Conservation (phyloP, 257 asterid genomes). For the Jacaranda mimosifolia region DNA sequence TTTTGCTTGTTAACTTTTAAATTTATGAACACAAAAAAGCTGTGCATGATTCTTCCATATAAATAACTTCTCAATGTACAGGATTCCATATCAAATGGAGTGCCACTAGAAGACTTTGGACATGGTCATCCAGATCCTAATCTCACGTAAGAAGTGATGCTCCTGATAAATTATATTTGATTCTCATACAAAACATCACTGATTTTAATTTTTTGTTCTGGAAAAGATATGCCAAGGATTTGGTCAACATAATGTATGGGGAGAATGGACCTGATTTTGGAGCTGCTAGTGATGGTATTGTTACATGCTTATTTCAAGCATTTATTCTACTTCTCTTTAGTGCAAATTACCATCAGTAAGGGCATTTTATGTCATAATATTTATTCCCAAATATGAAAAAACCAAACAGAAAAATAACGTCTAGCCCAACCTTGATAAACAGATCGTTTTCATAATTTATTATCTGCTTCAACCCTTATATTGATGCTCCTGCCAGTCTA, state of each 20-base stretch:
- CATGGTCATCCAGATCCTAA: constrained; percentile 99
- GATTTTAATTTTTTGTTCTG: constrained; percentile 37
- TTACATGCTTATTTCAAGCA: constrained; percentile 33
- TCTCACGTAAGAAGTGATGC: constrained; percentile 73
- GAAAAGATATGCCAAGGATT: constrained; percentile 88
- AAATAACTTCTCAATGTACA: constrained; percentile 37
- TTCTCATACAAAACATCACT: constrained; percentile 28
- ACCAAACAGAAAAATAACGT: not conserved
- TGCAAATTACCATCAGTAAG: not conserved
- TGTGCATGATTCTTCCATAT: not conserved
- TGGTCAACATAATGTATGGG: constrained; percentile 82
- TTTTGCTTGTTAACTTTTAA: constrained; percentile 19
- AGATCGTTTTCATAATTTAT: not conserved
- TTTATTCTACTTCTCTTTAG: not conserved
- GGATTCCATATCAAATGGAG: constrained; percentile 86
- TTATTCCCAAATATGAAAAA: not conserved
- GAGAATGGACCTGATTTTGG: constrained; percentile 94
- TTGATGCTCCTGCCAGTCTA: not conserved
- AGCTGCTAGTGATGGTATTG: constrained; percentile 98
- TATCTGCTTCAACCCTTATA: not conserved
- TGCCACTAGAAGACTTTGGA: constrained; percentile 96
- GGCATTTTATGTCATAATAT: not conserved
- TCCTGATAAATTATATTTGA: constrained; percentile 25
- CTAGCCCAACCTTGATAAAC: not conserved
- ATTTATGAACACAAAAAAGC: not conserved